phyloP scores from a whole-genome alignment of 345 rosid genomes.

The Draba incana region DNA sequence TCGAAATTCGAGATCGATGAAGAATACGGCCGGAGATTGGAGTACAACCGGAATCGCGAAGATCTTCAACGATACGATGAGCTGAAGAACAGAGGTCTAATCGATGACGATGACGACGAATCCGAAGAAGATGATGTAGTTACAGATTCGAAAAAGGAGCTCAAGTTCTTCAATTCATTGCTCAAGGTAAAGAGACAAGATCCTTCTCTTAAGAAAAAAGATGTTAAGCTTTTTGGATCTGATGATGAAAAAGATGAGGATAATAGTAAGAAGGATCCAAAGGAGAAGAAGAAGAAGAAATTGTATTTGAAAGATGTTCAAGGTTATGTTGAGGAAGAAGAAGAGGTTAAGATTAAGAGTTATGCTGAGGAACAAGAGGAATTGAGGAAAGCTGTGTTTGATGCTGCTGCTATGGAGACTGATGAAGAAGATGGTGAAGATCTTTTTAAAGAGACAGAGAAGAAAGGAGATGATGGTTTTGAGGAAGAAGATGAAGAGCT shows the following conservation, averaged over 20 bases:
- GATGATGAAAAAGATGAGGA: constrained; percentile 32
- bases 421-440: constrained; percentile 43
- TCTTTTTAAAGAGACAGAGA: constrained; percentile 54
- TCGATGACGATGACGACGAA: constrained; percentile 29
- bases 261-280: constrained; percentile 13
- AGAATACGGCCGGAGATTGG: constrained; percentile 55
- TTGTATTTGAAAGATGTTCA: constrained; percentile 70
- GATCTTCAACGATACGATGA: constrained; percentile 61
- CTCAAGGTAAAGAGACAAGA: constrained; percentile 55
- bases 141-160: constrained; percentile 33
- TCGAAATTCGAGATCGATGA: constrained; percentile 58
- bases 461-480: constrained; percentile 37
- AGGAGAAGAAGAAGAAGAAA: constrained; percentile 36
- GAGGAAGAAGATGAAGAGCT: constrained; percentile 42
- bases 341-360: constrained; percentile 35
- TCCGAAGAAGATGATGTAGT: constrained; percentile 40
- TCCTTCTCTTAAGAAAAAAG: constrained; percentile 52
- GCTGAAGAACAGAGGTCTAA: constrained; percentile 50
- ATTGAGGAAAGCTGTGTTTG: constrained; percentile 53
- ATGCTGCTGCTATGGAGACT: constrained; percentile 59
- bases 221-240: constrained; percentile 52
- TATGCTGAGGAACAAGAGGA: constrained; percentile 69
- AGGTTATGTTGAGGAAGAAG: constrained; percentile 48
- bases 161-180: constrained; percentile 51
- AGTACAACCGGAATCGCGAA: constrained; percentile 69